Conservation (phyloP, 805 yeast genomes). For the Starmerella stigmatis region DNA sequence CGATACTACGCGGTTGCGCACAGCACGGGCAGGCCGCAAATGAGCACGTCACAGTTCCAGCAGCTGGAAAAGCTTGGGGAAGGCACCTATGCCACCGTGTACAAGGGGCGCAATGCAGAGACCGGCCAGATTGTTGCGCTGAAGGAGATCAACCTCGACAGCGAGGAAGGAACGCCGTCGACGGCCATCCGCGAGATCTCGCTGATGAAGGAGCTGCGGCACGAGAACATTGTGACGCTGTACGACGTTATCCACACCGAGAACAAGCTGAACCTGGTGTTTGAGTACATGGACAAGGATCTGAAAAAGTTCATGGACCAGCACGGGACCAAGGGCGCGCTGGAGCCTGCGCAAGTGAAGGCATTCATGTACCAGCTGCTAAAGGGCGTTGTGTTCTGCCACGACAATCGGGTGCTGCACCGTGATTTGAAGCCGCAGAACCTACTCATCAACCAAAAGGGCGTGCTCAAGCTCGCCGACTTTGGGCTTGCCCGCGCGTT, state of each 20-base stretch:
- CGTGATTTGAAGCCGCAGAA: conserved; percentile 90
- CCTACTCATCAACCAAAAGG: conserved; percentile 74
- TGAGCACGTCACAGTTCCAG: conserved; percentile 29
- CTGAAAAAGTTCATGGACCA: conserved; percentile 89
- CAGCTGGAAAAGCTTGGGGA: conserved; percentile 71
- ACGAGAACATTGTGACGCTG: conserved; percentile 81
- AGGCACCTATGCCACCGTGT: conserved; percentile 98
- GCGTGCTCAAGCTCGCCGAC: conserved; percentile 88
- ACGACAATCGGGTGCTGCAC: conserved; percentile 73
- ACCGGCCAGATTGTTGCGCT: conserved; percentile 87
- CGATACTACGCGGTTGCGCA: not conserved
- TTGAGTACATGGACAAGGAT: conserved; percentile 89
- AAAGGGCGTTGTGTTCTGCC: conserved; percentile 80
- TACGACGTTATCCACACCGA: conserved; percentile 96
- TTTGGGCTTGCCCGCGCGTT: conserved; percentile 96
- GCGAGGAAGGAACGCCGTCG: conserved; percentile 97
- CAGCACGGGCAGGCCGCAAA: conserved; percentile 3
- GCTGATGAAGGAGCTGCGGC: conserved; percentile 84
- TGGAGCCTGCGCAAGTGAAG: conserved; percentile 63
- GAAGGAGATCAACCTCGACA: conserved; percentile 86
- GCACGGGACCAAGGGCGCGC: conserved; percentile 64
- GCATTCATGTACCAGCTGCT: conserved; percentile 90
- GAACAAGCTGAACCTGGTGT: conserved; percentile 85
- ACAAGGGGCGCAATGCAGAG: conserved; percentile 78
- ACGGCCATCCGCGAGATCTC: conserved; percentile 97